A percentile compares a stretch with the other conserved stretches of the same genome.
phyloP scores from a whole-genome alignment of 805 yeast species.

The Saturnispora hagleri region DNA sequence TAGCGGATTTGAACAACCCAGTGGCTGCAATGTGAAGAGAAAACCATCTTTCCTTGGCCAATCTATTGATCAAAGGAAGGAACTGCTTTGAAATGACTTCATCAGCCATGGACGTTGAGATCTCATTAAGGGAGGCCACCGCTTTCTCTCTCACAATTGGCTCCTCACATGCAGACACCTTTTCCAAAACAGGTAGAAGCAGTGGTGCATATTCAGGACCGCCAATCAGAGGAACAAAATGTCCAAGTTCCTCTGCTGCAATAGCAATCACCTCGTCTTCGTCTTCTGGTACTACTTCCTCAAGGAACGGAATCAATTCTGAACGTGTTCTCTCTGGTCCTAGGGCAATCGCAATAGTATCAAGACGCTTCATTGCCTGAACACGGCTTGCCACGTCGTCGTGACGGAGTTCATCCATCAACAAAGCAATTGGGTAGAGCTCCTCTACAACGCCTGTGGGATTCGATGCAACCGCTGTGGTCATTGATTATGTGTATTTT shows the following conservation, averaged over 20 bases:
- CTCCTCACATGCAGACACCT: slow-evolving; percentile 87
- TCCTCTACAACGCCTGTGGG: slow-evolving; percentile 33
- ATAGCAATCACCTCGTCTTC: slow-evolving; percentile 97
- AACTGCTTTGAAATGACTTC: slow-evolving; percentile 59
- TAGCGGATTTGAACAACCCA: slow-evolving; percentile 70
- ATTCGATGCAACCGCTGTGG: slow-evolving; percentile 3
- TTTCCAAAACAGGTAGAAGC: slow-evolving; percentile 63
- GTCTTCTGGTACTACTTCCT: slow-evolving; percentile 87
- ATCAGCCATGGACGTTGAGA: slow-evolving; percentile 53
- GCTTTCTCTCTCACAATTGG: slow-evolving; percentile 95
- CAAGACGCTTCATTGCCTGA: slow-evolving; percentile 87
- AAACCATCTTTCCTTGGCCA: slow-evolving; percentile 91
- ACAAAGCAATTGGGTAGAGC: slow-evolving; percentile 86
- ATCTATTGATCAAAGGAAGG: slow-evolving; percentile 65
- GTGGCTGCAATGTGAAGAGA: slow-evolving; percentile 85
- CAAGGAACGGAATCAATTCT: slow-evolving; percentile 84
- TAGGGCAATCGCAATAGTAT: slow-evolving; percentile 88
- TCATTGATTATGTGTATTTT: not conserved
- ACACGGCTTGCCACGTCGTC: slow-evolving; percentile 93
- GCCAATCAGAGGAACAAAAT: slow-evolving; percentile 82
- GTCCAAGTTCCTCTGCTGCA: slow-evolving; percentile 82
- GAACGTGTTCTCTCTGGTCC: slow-evolving; percentile 89
- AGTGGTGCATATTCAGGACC: slow-evolving; percentile 58
- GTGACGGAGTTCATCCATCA: slow-evolving; percentile 91
- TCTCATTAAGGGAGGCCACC: slow-evolving; percentile 68